These are phyloP conservation scores for Spathaspora girioi DNA, from an alignment of 805 yeast species.

Conservation along the genomic window DNA sequence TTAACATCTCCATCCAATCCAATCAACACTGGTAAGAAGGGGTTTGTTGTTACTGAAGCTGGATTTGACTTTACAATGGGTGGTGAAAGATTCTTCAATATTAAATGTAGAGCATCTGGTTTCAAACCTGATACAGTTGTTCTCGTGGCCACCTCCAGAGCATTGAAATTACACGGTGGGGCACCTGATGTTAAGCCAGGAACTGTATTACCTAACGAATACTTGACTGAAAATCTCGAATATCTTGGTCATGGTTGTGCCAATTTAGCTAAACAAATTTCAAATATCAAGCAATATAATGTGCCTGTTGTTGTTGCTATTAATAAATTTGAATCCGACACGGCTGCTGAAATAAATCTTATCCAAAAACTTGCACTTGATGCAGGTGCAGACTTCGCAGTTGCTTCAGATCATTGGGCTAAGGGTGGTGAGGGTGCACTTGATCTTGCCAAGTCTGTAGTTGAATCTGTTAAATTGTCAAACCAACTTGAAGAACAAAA, in stretches of 20 bases:
- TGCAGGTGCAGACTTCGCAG: slow-evolving; percentile 95
- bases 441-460: slow-evolving; percentile 78
- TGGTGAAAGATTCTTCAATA: slow-evolving; percentile 94
- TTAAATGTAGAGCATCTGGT: slow-evolving; percentile 91
- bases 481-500: slow-evolving; percentile 30
- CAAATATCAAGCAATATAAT: slow-evolving; percentile 79
- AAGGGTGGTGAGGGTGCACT: slow-evolving; percentile 92
- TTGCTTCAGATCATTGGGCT: slow-evolving; percentile 91
- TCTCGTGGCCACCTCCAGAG: slow-evolving; percentile 93
- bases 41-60: slow-evolving; percentile 95
- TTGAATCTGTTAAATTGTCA: slow-evolving; percentile 54
- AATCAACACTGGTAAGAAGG: slow-evolving; percentile 46
- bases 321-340: slow-evolving; percentile 80
- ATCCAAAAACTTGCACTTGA: slow-evolving; percentile 75
- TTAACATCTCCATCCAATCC: slow-evolving; percentile 57
- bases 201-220: slow-evolving; percentile 76
- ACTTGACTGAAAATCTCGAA: slow-evolving; percentile 76
- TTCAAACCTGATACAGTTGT: slow-evolving; percentile 86
- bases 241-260: slow-evolving; percentile 76
- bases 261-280: slow-evolving; percentile 86
- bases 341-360: slow-evolving; percentile 73
- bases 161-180: slow-evolving; percentile 96
- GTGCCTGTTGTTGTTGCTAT: slow-evolving; percentile 94
- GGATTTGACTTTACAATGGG: slow-evolving; percentile 99
- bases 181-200: slow-evolving; percentile 97